Percentiles rank a stretch among this genome's conserved stretches.
phyloP scores from a whole-genome alignment of 495 filamentous ascomycete species.

The Thermothielavioides terrestris region DNA sequence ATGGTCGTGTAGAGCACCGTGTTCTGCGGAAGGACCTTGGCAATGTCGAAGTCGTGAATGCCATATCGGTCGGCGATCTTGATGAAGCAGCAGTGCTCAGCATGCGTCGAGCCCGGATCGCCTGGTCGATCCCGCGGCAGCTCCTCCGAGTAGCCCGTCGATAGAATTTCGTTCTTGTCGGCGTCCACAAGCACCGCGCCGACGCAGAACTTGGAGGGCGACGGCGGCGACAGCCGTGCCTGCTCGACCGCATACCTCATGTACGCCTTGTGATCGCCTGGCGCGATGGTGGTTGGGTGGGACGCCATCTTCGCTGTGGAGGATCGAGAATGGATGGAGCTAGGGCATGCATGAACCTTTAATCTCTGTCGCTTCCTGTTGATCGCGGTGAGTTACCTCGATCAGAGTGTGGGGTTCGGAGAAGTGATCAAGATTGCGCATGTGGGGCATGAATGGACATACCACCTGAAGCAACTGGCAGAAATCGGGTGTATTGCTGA shows the following conservation, averaged over 20 bases:
- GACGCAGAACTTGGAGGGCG: constrained; percentile 74
- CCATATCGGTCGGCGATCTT: constrained; percentile 35
- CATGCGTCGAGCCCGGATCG: constrained; percentile 35
- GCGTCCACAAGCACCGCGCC: constrained; percentile 64
- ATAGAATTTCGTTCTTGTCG: constrained; percentile 47
- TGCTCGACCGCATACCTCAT: constrained; percentile 58
- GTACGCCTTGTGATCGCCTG: constrained; percentile 44
- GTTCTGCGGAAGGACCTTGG: constrained; percentile 30
- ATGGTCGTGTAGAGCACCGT: constrained; percentile 72
- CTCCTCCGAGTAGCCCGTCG: constrained; percentile 73
- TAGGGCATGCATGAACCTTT: no score
- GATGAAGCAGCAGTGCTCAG: constrained; percentile 43
- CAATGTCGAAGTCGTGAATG: constrained; percentile 32
- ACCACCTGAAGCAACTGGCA: no score
- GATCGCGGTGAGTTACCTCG: no score
- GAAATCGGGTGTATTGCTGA: no score
- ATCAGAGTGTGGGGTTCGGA: no score
- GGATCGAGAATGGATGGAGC: no score
- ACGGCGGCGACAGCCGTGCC: constrained; percentile 59
- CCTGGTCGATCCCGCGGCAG: constrained; percentile 25
- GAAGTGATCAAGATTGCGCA: no score
- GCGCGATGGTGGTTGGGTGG: neutral
- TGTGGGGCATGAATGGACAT: no score
- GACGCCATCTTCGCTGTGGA: neutral
- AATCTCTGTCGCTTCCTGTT: no score